Evolutionary conservation across 371 early-diverging fungal genomes (phyloP), one percentile per base, ranked within the genome.

Genomic region (Chytridiales sp.): DNA sequence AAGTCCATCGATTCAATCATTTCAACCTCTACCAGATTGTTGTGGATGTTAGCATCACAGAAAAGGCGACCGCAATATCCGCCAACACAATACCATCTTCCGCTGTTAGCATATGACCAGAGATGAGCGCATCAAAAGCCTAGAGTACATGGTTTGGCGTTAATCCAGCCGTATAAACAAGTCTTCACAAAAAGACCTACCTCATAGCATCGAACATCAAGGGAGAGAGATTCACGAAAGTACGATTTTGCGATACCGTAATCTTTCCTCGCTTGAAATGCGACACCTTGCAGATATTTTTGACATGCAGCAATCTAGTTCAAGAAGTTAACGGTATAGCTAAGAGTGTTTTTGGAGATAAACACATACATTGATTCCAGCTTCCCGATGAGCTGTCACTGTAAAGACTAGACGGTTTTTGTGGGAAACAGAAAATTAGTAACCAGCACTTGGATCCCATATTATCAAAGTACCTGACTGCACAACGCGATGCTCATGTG

Each of bases 191-290:
- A 41, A 17, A 42, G 13, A 31, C 24, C 6, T 49, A 61, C 81
- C 69, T 86, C 89, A 56, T 76, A 85, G 53, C 87, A 88, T 56
- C 85, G 81, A 11, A 85, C 80, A 66, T 91, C 91, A 0, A 79
- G 64, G 4, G 29, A 49, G 15, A 89, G 69, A 2, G 91, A 84
- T 52, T 87, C 83, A 48, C 81, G 81, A 56, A 81, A 88, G 55
- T 78, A 76, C 19, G 79, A 78, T 48, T 82, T 81, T 5, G 89
- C 90, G 26, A 66, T 64, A 4, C 62, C 69, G 4, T 77, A 56
- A 41, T 87, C 77, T 11, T 75, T 72, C 31, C 75, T 56, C n/a
- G 80, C 66, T 22, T n/a, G n/a, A n/a, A n/a, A n/a, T n/a, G n/a
- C n/a, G n/a, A n/a, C n/a, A n/a, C n/a, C n/a, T n/a, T n/a, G n/a